phyloP scores from a whole-genome alignment of 2,329 filamentous ascomycete species.

The Alternaria atra region DNA sequence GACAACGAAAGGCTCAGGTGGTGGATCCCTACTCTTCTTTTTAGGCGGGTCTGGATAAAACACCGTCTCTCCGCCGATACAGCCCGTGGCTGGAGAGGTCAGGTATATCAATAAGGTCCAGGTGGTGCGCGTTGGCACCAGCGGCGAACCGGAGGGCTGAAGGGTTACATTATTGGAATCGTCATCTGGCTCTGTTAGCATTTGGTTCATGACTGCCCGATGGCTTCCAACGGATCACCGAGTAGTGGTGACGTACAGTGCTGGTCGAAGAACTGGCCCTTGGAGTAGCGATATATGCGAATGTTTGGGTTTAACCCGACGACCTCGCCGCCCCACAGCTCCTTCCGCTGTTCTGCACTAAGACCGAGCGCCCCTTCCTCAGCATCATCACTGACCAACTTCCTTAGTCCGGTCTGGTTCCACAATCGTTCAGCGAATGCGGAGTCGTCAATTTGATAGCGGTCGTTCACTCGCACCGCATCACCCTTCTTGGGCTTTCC shows the following conservation, averaged over 20 bases:
- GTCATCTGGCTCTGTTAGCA: slow-evolving; percentile 66
- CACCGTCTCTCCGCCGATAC: slow-evolving; percentile 86
- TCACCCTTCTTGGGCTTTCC: slow-evolving; percentile 80
- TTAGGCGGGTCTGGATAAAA: slow-evolving; percentile 75
- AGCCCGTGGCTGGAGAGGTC: slow-evolving; percentile 77
- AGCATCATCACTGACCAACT: slow-evolving; percentile 58
- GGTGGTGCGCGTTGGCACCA: slow-evolving; percentile 73
- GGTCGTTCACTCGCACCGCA: slow-evolving; percentile 86
- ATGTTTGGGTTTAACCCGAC: slow-evolving; percentile 91
- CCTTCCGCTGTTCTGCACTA: slow-evolving; percentile 41
- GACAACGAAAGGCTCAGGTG: slow-evolving; percentile 72
- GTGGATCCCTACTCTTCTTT: slow-evolving; percentile 50
- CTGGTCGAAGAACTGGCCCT: slow-evolving; percentile 89
- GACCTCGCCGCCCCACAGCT: slow-evolving; percentile 79
- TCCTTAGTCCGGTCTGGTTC: slow-evolving; percentile 76
- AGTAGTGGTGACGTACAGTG: slow-evolving; percentile 73
- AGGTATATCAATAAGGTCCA: slow-evolving; percentile 93
- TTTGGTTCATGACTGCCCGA: not conserved
- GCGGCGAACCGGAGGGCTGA: slow-evolving; percentile 33
- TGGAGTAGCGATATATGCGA: slow-evolving; percentile 84
- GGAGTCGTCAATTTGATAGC: slow-evolving; percentile 82
- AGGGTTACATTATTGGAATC: slow-evolving; percentile 80
- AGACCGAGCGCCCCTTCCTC: slow-evolving; percentile 44
- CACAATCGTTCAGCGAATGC: slow-evolving; percentile 79
- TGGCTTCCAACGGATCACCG: not conserved